Conservation (phyloP, 2,329 filamentous ascomycete genomes). For the Aureobasidium uvarum region DNA sequence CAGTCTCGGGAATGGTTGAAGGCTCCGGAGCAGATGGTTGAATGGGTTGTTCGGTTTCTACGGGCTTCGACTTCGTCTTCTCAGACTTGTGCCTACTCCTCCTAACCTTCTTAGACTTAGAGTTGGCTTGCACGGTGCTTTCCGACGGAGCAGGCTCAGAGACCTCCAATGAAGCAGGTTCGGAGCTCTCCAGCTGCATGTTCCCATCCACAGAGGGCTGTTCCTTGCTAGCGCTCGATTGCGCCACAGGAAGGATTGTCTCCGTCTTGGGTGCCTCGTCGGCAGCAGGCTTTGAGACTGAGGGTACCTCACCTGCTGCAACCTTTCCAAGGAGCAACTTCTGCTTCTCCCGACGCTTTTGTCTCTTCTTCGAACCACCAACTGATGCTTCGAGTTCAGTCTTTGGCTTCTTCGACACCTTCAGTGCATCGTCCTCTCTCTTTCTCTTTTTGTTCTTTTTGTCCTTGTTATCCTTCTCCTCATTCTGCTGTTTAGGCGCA, state of each 20-base stretch:
- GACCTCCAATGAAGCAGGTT: background rate
- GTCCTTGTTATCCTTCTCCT: slow-evolving; percentile 12
- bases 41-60: slow-evolving; percentile 3
- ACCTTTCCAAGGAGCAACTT: background rate
- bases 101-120: slow-evolving; percentile 19
- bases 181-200: background rate
- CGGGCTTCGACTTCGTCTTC: slow-evolving; percentile 12
- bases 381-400: background rate
- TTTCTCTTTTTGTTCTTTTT: slow-evolving; percentile 23
- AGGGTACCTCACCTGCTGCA: slow-evolving; percentile 3
- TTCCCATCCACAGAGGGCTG: background rate
- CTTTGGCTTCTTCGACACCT: slow-evolving; percentile 11
- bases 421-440: slow-evolving; percentile 7
- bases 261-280: background rate
- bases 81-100: slow-evolving; percentile 11
- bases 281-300: background rate
- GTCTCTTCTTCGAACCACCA: background rate
- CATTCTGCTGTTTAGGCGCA: background rate
- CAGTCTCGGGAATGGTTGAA: background rate
- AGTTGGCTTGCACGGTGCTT: background rate
- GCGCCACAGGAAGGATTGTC: background rate
- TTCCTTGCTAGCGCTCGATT: background rate
- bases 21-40: background rate
- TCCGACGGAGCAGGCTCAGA: background rate
- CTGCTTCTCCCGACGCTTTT: slow-evolving; percentile 6